phyloP scores from a whole-genome alignment of 352 stramenopile species.

The Phytopythium sindhum region DNA sequence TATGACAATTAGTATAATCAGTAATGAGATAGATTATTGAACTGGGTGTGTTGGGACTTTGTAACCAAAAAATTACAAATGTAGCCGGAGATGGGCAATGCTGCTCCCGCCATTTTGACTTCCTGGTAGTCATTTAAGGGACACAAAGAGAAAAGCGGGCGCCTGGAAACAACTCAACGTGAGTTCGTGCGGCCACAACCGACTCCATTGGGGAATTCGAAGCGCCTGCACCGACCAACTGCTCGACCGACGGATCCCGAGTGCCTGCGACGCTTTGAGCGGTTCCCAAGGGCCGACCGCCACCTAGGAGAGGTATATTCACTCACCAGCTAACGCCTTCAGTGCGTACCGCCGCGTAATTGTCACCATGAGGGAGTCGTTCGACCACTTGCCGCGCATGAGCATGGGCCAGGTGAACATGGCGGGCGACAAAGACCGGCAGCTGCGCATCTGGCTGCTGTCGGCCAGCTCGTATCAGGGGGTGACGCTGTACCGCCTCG shows the following conservation, averaged over 20 bases:
- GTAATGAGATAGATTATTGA: too few species aligned
- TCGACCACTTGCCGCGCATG: conserved; percentile 29
- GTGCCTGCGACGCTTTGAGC: neutral
- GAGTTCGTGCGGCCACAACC: neutral
- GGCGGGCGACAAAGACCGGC: conserved; percentile 31
- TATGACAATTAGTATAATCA: too few species aligned
- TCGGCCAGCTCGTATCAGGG: conserved; percentile 47
- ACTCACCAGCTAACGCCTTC: neutral
- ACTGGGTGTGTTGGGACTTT: neutral
- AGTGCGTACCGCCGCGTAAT: neutral
- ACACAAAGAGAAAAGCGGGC: neutral
- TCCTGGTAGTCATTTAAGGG: neutral
- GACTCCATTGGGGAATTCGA: neutral
- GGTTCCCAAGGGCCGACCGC: neutral
- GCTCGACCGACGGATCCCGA: too few species aligned
- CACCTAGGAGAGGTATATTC: neutral
- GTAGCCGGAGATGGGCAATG: neutral
- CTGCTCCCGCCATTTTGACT: conserved; percentile 1
- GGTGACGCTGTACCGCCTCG: conserved; percentile 67
- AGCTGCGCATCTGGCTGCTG: conserved; percentile 70
- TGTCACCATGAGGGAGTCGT: conserved; percentile 30
- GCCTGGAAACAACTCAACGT: neutral
- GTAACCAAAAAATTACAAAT: neutral
- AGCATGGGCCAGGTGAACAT: conserved; percentile 61
- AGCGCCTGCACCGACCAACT: neutral